phyloP scores from a whole-genome alignment of 306 rosid species.

The Citrullus colocynthis region DNA sequence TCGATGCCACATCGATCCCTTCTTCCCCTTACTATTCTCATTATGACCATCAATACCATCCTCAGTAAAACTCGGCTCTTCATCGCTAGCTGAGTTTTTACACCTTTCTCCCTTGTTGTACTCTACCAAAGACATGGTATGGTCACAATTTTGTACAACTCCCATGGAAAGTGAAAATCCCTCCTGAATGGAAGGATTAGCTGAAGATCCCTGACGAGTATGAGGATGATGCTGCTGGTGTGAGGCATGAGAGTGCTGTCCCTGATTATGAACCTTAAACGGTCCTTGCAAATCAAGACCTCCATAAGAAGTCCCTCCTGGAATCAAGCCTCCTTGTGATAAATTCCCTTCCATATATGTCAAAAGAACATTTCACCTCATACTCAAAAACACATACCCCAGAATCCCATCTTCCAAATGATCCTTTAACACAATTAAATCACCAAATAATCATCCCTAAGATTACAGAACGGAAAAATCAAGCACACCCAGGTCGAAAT shows the following conservation, averaged over 20 bases:
- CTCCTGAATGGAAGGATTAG: slow-evolving; percentile 39
- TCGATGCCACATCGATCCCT: slow-evolving; percentile 66
- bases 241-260: slow-evolving; percentile 31
- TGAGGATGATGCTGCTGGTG: slow-evolving; percentile 39
- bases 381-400: slow-evolving; percentile 7
- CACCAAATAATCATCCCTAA: neutral
- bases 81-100: slow-evolving; percentile 68
- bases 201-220: slow-evolving; percentile 42
- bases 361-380: slow-evolving; percentile 26
- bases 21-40: slow-evolving; percentile 47
- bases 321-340: slow-evolving; percentile 58
- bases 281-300: slow-evolving; percentile 66
- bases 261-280: slow-evolving; percentile 35
- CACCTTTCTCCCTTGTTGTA: slow-evolving; percentile 50
- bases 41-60: slow-evolving; percentile 48
- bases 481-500: slow-evolving; percentile 8
- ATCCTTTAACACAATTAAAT: slow-evolving; percentile 3
- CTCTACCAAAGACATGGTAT: slow-evolving; percentile 37
- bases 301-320: slow-evolving; percentile 48
- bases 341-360: slow-evolving; percentile 65
- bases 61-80: slow-evolving; percentile 56
- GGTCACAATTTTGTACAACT: slow-evolving; percentile 42
- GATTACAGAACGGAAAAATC: neutral
- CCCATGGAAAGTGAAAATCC: slow-evolving; percentile 57
- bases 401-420: neutral